A percentile compares a stretch with the other conserved stretches of the same genome.
These are phyloP conservation scores for Nannochloropsis oceanica DNA, from an alignment of 108 stramenopile species.

Conservation along the genomic window DNA sequence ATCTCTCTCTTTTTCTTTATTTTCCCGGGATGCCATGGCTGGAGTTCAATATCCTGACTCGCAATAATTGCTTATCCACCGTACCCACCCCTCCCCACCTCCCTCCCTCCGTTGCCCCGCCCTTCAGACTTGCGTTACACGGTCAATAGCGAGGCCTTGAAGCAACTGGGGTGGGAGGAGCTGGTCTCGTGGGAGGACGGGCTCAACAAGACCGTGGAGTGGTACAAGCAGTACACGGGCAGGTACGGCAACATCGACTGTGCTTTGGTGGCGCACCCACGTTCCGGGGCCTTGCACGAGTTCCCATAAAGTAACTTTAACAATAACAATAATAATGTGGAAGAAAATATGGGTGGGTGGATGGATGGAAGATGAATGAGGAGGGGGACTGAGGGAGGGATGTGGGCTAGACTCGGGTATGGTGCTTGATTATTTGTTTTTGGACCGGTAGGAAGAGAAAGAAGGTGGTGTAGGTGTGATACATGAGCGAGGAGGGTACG, in stretches of 20 bases:
- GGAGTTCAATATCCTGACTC: no score
- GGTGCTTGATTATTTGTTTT: no score
- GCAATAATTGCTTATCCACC: neutral
- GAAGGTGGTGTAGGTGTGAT: no score
- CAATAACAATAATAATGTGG: no score
- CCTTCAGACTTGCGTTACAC: conserved; percentile 79
- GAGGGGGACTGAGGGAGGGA: no score
- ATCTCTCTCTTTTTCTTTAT: neutral
- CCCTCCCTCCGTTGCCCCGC: neutral
- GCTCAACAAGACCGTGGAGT: conserved; percentile 70
- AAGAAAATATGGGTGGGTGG: no score
- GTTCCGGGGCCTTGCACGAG: conserved; percentile 24
- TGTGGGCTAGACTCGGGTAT: no score
- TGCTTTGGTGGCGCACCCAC: conserved; percentile 91
- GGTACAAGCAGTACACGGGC: conserved; percentile 69
- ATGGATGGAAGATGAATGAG: no score
- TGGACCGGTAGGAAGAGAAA: no score
- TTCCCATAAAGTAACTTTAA: neutral
- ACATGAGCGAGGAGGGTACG: no score
- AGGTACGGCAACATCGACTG: conserved; percentile 90
- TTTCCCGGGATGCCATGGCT: conserved; percentile 44
- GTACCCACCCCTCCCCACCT: neutral
- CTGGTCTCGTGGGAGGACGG: conserved; percentile 90
- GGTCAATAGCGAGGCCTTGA: conserved; percentile 65
- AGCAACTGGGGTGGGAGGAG: conserved; percentile 71